Evolutionary conservation across 2,329 filamentous ascomycete species (phyloP).

Genomic region (Periconia macrospinosa): DNA sequence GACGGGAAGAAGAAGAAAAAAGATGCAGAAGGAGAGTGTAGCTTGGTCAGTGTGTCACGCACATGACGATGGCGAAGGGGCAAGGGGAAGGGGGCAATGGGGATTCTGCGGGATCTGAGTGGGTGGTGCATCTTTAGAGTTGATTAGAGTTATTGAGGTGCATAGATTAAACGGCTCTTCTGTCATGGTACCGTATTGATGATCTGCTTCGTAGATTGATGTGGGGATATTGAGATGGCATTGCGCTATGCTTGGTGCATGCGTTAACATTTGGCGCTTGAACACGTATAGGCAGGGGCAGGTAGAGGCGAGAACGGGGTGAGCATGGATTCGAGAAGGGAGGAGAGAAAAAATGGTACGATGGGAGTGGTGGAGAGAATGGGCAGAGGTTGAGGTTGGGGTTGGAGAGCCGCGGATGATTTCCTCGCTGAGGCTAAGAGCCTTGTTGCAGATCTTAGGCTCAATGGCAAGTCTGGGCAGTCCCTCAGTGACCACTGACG

Average conservation of each 20-base stretch:
- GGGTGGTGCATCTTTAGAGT: slow-evolving; percentile 20
- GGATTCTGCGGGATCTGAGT: slow-evolving; percentile 1
- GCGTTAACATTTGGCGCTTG: background rate
- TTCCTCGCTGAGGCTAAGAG: slow-evolving; percentile 5
- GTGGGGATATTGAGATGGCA: background rate
- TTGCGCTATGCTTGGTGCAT: background rate
- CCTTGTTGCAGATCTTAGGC: slow-evolving; percentile 36
- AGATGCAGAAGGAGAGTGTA: background rate
- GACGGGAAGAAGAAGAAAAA: background rate
- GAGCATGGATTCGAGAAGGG: background rate
- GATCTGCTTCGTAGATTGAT: background rate
- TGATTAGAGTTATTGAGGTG: slow-evolving; percentile 30
- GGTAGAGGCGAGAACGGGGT: background rate
- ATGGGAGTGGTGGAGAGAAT: slow-evolving; percentile 1
- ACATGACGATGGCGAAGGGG: background rate
- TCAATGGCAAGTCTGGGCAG: slow-evolving; percentile 31
- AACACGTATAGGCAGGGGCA: background rate
- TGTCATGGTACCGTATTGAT: slow-evolving; percentile 4
- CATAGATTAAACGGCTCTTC: slow-evolving; percentile 19
- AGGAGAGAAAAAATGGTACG: slow-evolving; percentile 2
- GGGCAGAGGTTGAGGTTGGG: slow-evolving; percentile 4
- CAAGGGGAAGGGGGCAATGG: background rate
- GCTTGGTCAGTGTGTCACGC: background rate
- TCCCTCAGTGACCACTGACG: slow-evolving; percentile 1
- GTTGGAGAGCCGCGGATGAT: slow-evolving; percentile 20